These are phyloP conservation scores for Diospyros lotus DNA, from an alignment of 148 eudicot species.

Conservation along the genomic window DNA sequence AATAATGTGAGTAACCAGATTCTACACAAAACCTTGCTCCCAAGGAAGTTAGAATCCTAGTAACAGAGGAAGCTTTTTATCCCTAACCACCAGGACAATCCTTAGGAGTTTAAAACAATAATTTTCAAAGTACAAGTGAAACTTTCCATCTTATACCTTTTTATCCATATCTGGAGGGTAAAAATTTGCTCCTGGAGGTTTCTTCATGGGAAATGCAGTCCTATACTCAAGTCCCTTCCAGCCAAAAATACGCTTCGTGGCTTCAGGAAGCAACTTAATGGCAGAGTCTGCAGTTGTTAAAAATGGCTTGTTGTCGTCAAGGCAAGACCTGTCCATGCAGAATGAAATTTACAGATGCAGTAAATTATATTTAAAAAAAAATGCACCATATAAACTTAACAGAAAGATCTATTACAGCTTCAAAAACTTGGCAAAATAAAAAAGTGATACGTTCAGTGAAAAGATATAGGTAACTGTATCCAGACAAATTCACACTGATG, in stretches of 20 bases:
- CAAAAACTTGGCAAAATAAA: neutral
- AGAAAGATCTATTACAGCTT: neutral
- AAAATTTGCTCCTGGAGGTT: constrained; percentile 84
- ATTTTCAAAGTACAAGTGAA: constrained; percentile 3
- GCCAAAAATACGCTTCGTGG: constrained; percentile 59
- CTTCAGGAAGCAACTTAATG: constrained; percentile 53
- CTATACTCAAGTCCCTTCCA: constrained; percentile 92
- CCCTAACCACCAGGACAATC: too few species aligned
- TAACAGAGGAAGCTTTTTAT: too few species aligned
- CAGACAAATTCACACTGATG: too few species aligned
- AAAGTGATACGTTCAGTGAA: too few species aligned
- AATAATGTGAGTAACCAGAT: neutral
- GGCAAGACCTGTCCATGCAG: constrained; percentile 58
- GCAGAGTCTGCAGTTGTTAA: constrained; percentile 89
- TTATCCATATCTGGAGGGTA: constrained; percentile 96
- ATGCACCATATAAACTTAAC: neutral
- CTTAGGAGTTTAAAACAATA: neutral
- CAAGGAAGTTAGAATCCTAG: too few species aligned
- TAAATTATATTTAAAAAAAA: too few species aligned
- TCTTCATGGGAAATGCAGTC: constrained; percentile 67
- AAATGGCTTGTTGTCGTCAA: constrained; percentile 78
- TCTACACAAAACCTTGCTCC: neutral
- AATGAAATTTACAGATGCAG: neutral
- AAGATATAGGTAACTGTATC: too few species aligned
- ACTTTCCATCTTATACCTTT: constrained; percentile 39